Evolutionary conservation across 495 filamentous ascomycete species (phyloP), one percentile per base, ranked within the genome.

Genomic region (Clavariopsis aquatica): DNA sequence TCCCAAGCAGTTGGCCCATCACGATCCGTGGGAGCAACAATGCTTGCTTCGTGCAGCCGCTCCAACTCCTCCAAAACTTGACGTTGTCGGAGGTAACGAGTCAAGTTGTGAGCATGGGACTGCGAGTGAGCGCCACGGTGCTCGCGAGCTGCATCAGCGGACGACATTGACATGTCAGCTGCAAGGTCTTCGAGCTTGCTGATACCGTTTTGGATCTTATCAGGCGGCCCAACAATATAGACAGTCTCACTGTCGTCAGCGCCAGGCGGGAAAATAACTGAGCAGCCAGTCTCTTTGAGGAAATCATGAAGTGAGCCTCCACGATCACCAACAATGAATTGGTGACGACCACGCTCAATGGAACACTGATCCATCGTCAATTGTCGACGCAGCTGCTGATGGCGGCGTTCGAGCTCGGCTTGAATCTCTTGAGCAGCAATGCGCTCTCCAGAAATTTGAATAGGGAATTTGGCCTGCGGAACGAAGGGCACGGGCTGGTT

Each of bases 241-340:
- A 96, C 82, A 57, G 83, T 86, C 64, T 96, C 90, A 41, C 83
- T 86, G 46, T 93, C 90, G 41, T 90, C 89, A 15, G 82, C 83
- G 41, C 81, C 78, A 28, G 81, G 85, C 28, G 95, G 93, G 23
- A 97, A 69, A 47, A 97, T 84, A 49, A 98, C 85, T 43, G 89
- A 82, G 76, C 95, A 99, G 53, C 93, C 94, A 49, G 93, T 97
- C 65, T 96, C 85, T 17, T 85, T 84, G 61, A 96, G 84, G 79
- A 99, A 93, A 47, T 96, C 83, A 53, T 96, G 86, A 46, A 92
- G 76, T 2, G 89, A 86, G 61, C 87, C 83, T 29, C 89, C 90
- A 56, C 84, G 79, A 38, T 94, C 86, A 38, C 91, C 91, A 64
- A 96, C 85, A 69, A 99, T 90, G 77, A 96, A 96, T 72, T 92